These are phyloP conservation scores for Amesomyces nigricolor DNA, from an alignment of 2,329 filamentous ascomycete species.

Conservation along the genomic window DNA sequence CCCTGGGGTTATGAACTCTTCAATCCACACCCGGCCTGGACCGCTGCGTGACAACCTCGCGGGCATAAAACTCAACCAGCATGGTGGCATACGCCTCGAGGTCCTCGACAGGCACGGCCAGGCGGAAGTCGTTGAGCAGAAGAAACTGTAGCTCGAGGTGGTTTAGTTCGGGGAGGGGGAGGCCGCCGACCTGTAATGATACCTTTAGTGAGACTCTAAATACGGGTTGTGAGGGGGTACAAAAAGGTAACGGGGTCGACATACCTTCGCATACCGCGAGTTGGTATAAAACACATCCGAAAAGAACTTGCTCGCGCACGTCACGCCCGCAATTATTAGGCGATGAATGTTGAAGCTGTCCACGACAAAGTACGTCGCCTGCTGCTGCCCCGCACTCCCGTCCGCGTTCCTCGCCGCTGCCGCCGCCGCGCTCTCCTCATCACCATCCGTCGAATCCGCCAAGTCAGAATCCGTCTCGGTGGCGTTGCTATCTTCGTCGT, in stretches of 20 bases:
- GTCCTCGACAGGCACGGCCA: constrained; percentile 89
- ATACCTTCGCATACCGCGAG: constrained; percentile 96
- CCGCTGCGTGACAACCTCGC: constrained; percentile 64
- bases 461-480: constrained; percentile 26
- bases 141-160: constrained; percentile 95
- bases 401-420: not conserved
- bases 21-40: not conserved
- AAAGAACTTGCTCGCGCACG: constrained; percentile 98
- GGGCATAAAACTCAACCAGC: constrained; percentile 95
- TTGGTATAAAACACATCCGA: constrained; percentile 99
- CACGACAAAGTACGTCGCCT: constrained; percentile 74
- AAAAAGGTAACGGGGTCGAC: constrained; percentile 27
- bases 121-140: constrained; percentile 89
- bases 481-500: constrained; percentile 34
- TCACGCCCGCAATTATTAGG: constrained; percentile 92
- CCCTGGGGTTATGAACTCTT: not conserved
- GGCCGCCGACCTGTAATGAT: constrained; percentile 71
- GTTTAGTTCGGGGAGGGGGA: constrained; percentile 88
- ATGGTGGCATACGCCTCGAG: constrained; percentile 96
- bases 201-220: not conserved
- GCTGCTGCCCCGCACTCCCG: constrained; percentile 21
- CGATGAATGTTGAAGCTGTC: constrained; percentile 99
- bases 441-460: constrained; percentile 20
- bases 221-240: constrained; percentile 6
- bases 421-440: constrained; percentile 13